Evolutionary conservation across 2,329 filamentous ascomycete genomes (phyloP).

Genomic region (Mollisia scopiformis): DNA sequence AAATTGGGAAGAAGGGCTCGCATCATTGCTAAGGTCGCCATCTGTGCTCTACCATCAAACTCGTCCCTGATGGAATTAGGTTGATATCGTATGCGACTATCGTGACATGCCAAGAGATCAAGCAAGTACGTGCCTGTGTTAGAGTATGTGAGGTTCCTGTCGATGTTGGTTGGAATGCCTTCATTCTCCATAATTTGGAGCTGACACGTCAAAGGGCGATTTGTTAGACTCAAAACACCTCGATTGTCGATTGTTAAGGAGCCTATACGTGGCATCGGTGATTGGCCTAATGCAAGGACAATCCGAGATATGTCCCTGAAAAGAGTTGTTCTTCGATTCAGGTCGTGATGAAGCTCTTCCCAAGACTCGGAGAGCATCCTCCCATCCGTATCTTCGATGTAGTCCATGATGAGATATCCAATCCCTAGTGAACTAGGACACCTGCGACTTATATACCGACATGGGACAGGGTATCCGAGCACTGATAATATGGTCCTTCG

Average conservation of each 20-base stretch:
- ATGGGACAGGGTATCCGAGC: too few relatives aligned
- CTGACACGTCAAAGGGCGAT: slow-evolving; percentile 40
- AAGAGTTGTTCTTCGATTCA: slow-evolving; percentile 23
- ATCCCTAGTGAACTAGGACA: not conserved
- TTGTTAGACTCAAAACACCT: slow-evolving; percentile 35
- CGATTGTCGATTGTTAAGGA: slow-evolving; percentile 36
- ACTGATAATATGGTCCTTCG: too few relatives aligned
- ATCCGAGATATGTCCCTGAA: slow-evolving; percentile 33
- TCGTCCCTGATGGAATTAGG: slow-evolving; percentile 38
- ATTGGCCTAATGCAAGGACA: slow-evolving; percentile 28
- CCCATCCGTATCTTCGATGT: slow-evolving; percentile 29
- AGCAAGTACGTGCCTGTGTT: slow-evolving; percentile 33
- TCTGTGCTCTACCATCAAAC: slow-evolving; percentile 36
- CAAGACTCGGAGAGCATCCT: slow-evolving; percentile 36
- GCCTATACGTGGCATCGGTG: slow-evolving; percentile 38
- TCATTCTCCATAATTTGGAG: slow-evolving; percentile 41
- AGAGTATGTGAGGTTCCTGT: slow-evolving; percentile 36
- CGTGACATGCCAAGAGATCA: slow-evolving; percentile 39
- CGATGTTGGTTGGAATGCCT: slow-evolving; percentile 38
- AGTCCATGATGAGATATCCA: slow-evolving; percentile 38
- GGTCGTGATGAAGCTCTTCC: slow-evolving; percentile 28
- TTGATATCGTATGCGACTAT: slow-evolving; percentile 38
- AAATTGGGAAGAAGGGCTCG: slow-evolving; percentile 31
- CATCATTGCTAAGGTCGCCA: slow-evolving; percentile 36
- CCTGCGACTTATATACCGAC: too few relatives aligned